A percentile compares a stretch with the other conserved stretches of the same genome.
phyloP scores from a whole-genome alignment of 1,139 yeast genomes.

The Geotrichum reessii region DNA sequence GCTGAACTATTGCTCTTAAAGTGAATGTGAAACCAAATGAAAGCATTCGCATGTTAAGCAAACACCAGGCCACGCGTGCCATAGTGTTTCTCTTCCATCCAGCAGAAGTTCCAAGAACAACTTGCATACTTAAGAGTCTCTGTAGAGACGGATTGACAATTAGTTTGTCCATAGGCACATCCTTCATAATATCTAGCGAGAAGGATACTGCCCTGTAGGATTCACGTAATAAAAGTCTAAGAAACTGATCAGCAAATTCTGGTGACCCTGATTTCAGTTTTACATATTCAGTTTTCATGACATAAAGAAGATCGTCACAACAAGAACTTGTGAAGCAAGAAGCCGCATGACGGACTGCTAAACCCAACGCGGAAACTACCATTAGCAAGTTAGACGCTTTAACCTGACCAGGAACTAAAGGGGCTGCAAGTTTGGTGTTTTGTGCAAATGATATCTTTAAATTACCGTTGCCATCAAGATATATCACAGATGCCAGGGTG shows the following conservation, averaged over 20 bases:
- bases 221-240: slow-evolving; percentile 48
- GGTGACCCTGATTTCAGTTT: slow-evolving; percentile 16
- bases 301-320: slow-evolving; percentile 60
- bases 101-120: slow-evolving; percentile 53
- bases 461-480: slow-evolving; percentile 29
- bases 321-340: slow-evolving; percentile 60
- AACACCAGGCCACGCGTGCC: slow-evolving; percentile 59
- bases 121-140: slow-evolving; percentile 54
- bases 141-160: slow-evolving; percentile 70
- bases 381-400: slow-evolving; percentile 11
- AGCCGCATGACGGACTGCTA: slow-evolving; percentile 61
- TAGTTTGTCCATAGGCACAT: slow-evolving; percentile 63
- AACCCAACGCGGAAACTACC: slow-evolving; percentile 46
- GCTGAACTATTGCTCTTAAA: slow-evolving; percentile 40
- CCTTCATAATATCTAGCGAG: slow-evolving; percentile 57
- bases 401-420: slow-evolving; percentile 8
- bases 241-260: slow-evolving; percentile 21
- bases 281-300: slow-evolving; percentile 41
- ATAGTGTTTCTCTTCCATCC: slow-evolving; percentile 46
- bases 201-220: slow-evolving; percentile 65
- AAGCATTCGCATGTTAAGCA: slow-evolving; percentile 62
- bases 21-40: slow-evolving; percentile 74
- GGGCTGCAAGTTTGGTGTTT: slow-evolving; percentile 11
- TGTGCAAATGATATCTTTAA: slow-evolving; percentile 23
- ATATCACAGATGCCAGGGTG: slow-evolving; percentile 47